Conservation (phyloP, 2,329 filamentous ascomycete species). For the Xylariaceae sp. region DNA sequence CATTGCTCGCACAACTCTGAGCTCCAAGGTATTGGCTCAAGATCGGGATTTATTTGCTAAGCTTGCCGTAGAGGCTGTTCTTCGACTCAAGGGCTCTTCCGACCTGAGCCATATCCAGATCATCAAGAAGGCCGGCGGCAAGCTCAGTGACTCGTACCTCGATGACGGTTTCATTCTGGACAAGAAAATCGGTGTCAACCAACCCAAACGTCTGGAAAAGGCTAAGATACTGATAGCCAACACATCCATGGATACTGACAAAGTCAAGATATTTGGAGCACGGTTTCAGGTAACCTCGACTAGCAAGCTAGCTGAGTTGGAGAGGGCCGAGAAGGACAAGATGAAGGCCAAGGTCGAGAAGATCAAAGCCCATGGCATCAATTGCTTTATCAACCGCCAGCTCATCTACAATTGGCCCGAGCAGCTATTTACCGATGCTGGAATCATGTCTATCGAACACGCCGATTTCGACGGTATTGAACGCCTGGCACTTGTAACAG, state of each 20-base stretch:
- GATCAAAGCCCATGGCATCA: conserved; percentile 98
- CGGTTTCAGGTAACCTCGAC: conserved; percentile 96
- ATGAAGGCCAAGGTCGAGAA: conserved; percentile 99
- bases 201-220: conserved; percentile 96
- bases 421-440: conserved; percentile 96
- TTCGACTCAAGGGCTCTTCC: conserved; percentile 86
- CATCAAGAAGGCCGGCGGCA: conserved; percentile 98
- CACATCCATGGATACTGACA: conserved; percentile 99
- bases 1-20: conserved; percentile 93
- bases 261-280: conserved; percentile 99
- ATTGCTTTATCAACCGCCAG: conserved; percentile 99
- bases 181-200: conserved; percentile 99
- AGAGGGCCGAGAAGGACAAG: conserved; percentile 98
- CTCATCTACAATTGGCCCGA: conserved; percentile 99
- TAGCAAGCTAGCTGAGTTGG: conserved; percentile 95
- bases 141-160: conserved; percentile 95
- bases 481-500: conserved; percentile 90
- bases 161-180: conserved; percentile 98
- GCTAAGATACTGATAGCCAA: conserved; percentile 98
- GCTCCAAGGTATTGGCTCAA: conserved; percentile 95
- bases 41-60: conserved; percentile 91
- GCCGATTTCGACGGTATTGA: conserved; percentile 99
- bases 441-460: conserved; percentile 98
- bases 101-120: conserved; percentile 98
- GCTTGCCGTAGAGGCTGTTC: conserved; percentile 88